Evolutionary conservation across 805 yeast species (phyloP), one percentile per base, ranked within the genome.

Genomic region (Yamadazyma phyllophila): DNA sequence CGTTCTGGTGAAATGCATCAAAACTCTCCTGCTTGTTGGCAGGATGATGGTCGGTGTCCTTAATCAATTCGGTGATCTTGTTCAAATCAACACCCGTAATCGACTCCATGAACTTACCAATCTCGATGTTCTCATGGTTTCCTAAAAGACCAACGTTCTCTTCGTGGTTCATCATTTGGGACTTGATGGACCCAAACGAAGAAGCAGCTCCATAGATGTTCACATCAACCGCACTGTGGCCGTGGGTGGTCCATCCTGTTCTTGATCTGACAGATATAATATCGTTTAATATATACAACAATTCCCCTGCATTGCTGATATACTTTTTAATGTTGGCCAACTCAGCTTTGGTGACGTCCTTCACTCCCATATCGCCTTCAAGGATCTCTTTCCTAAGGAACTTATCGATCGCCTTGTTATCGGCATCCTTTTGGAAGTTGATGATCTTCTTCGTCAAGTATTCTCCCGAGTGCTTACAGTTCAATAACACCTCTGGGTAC

Each of bases 171-270:
- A 78, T 54, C 45, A 71, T 63, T 52, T 71, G 56, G 2, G 51
- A 37, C 58, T 65, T 66, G 26, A 81, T 72, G n/a, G 30, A 8
- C 7, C 65, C 55, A 40, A 72, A 69, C 20, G 76, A 79, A 55
- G 84, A 84, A 27, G 90, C 77, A 61, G 83, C 77, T 0, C 85
- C 96, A 61, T 91, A 91, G 40, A 92, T 86, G 59, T 92, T 91
- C 31, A 91, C 96, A 65, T 91, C 98, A 12, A 91, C 97, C 0
- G 96, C 97, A 15, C 96, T 83, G 64, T 91, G 98, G 26, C 97
- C 98, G 58, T 89, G 96, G 0, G 97, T 91, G 8, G 96, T 76
- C 96, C 97, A 91, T n/a, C 97, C 97, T 13, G 89, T 80, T 63
- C 86, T 86, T 0, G 97, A 89, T 52, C 96, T 79, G n/a, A 67